These are phyloP conservation scores for Talaromyces sp. DNA, from an alignment of 2,329 filamentous ascomycete species.

Conservation along the genomic window DNA sequence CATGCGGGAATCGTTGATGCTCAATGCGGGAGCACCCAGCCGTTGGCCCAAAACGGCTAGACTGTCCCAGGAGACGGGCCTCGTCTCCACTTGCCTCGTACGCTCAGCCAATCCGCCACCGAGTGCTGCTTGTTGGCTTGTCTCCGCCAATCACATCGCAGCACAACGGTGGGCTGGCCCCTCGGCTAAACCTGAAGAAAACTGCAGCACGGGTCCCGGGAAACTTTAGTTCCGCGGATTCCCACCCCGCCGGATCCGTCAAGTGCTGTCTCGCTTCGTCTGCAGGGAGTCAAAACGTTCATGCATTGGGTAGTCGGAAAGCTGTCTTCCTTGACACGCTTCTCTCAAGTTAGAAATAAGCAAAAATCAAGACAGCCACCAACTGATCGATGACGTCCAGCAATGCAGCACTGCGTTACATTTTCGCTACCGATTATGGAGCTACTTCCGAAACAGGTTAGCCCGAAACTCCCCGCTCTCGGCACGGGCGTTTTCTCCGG, in stretches of 20 bases:
- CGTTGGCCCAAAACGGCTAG: not conserved
- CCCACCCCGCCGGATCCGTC: not conserved
- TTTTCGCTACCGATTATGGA: not conserved
- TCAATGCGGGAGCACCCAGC: not conserved
- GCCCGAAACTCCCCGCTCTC: not conserved
- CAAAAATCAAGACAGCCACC: not conserved
- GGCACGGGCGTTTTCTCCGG: not conserved
- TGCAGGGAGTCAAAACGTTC: too few relatives aligned
- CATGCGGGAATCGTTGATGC: not conserved
- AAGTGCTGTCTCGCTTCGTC: not conserved
- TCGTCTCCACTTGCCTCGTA: not conserved
- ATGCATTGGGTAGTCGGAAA: too few relatives aligned
- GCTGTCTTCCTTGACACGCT: too few relatives aligned
- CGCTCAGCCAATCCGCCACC: not conserved
- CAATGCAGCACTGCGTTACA: not conserved
- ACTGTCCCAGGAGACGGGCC: slow-evolving; percentile 7
- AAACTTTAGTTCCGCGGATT: not conserved
- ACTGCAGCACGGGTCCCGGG: not conserved
- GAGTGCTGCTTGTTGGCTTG: not conserved
- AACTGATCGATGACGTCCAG: not conserved
- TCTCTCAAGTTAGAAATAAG: too few relatives aligned
- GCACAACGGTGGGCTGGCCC: not conserved
- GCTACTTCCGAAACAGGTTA: not conserved
- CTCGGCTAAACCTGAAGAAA: not conserved
- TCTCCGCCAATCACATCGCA: not conserved